Percentiles rank a stretch among this genome's conserved stretches.
phyloP scores from a whole-genome alignment of 257 asterid species.

The Mentha longifolia region DNA sequence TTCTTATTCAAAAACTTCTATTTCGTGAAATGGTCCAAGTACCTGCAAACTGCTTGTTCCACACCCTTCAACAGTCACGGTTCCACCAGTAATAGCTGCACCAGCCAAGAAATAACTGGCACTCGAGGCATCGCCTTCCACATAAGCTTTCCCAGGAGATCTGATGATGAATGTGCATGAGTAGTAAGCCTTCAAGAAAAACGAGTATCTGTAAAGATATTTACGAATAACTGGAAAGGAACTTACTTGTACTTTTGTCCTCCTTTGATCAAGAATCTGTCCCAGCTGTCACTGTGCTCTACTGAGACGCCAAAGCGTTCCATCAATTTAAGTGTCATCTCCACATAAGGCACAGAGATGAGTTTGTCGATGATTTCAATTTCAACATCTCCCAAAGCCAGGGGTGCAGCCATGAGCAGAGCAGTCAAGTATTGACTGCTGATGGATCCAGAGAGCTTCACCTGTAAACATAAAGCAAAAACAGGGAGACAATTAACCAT shows the following conservation, averaged over 20 bases:
- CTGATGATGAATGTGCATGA: slow-evolving; percentile 39
- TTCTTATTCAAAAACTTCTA: background rate
- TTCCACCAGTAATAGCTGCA: slow-evolving; percentile 97
- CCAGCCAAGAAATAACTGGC: slow-evolving; percentile 99
- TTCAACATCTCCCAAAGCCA: slow-evolving; percentile 89
- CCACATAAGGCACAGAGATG: slow-evolving; percentile 95
- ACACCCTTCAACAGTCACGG: slow-evolving; percentile 93
- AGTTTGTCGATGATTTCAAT: slow-evolving; percentile 91
- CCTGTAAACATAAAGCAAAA: slow-evolving; percentile 53
- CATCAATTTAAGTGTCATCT: slow-evolving; percentile 98
- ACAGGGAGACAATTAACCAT: slow-evolving; percentile 14
- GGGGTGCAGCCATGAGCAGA: slow-evolving; percentile 95
- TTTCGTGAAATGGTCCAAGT: slow-evolving; percentile 4
- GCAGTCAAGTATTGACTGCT: slow-evolving; percentile 99
- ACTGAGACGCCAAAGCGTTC: slow-evolving; percentile 94
- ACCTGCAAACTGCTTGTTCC: slow-evolving; percentile 99
- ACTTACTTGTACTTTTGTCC: slow-evolving; percentile 97
- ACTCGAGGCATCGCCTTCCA: slow-evolving; percentile 99
- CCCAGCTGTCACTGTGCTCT: slow-evolving; percentile 87
- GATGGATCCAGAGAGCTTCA: slow-evolving; percentile 91
- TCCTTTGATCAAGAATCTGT: slow-evolving; percentile 78
- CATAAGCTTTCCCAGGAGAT: slow-evolving; percentile 95
- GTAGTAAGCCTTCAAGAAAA: slow-evolving; percentile 23
- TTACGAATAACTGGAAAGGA: slow-evolving; percentile 15
- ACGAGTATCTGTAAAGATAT: slow-evolving; percentile 29